Conservation (phyloP, 805 yeast genomes). For the Barnettozyma populi region DNA sequence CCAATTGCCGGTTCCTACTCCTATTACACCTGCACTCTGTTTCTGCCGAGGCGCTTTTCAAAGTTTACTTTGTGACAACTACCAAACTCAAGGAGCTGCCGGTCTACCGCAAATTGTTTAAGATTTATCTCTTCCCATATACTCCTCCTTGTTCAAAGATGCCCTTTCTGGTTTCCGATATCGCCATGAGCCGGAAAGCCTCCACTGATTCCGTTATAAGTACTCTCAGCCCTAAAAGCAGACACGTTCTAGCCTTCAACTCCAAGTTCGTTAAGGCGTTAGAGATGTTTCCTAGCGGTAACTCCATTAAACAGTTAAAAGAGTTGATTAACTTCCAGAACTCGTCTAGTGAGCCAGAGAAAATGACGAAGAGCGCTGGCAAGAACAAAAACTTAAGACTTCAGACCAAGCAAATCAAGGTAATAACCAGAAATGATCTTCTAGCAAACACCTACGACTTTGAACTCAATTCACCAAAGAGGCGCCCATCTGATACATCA, state of each 20-base stretch:
- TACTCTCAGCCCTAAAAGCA: not conserved
- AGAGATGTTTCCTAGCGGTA: not conserved
- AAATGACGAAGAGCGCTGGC: not conserved
- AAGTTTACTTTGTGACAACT: not conserved
- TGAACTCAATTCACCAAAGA: conserved; percentile 3
- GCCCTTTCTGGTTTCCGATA: conserved; percentile 1
- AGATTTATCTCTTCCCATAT: not conserved
- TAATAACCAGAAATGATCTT: conserved; percentile 24
- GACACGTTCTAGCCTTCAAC: not conserved
- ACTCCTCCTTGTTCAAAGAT: not conserved
- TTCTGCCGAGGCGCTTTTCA: not conserved
- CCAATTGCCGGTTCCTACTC: not conserved
- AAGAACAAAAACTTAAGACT: not conserved
- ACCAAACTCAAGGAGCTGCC: not conserved
- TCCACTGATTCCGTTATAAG: not conserved
- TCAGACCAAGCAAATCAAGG: conserved; percentile 21
- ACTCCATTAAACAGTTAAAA: not conserved
- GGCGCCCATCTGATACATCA: not conserved
- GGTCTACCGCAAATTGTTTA: not conserved
- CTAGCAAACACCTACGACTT: conserved; percentile 16
- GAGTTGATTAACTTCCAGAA: not conserved
- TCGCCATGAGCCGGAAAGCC: not conserved
- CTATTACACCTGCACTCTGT: not conserved
- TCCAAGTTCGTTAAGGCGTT: conserved; percentile 1
- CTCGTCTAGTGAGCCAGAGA: not conserved